A percentile compares a stretch with the other conserved stretches of the same genome.
These are phyloP conservation scores for Magnolia sinica DNA, from an alignment of 164 flowering plant species.

Conservation along the genomic window DNA sequence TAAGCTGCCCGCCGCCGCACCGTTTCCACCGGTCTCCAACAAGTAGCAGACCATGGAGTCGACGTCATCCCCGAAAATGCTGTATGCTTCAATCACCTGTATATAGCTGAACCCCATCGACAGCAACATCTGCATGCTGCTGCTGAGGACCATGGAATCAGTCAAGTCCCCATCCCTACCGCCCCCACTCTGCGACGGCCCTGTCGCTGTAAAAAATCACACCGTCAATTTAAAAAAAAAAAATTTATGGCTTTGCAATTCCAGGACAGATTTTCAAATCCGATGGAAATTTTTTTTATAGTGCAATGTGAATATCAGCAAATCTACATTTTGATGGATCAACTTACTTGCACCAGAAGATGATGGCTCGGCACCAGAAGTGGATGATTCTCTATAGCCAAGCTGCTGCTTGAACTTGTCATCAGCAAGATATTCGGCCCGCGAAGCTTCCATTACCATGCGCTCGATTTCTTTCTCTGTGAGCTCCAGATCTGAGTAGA, in stretches of 20 bases:
- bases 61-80: conserved; percentile 91
- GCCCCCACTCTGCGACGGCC: conserved; percentile 49
- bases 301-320: conserved; percentile 20
- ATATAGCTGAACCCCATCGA: conserved; percentile 96
- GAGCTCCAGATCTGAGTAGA: conserved; percentile 95
- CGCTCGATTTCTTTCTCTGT: conserved; percentile 99
- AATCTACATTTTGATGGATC: no score
- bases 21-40: conserved; percentile 63
- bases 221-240: neutral
- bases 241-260: neutral
- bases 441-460: conserved; percentile 97
- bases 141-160: conserved; percentile 45
- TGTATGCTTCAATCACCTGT: conserved; percentile 87
- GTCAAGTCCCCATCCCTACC: conserved; percentile 22
- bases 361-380: conserved; percentile 90
- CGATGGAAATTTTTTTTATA: neutral
- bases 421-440: conserved; percentile 78
- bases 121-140: conserved; percentile 62
- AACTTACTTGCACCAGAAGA: conserved; percentile 84
- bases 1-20: conserved; percentile 18
- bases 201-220: conserved; percentile 22
- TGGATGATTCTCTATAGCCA: conserved; percentile 60
- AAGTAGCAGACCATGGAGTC: conserved; percentile 91
- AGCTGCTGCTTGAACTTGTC: conserved; percentile 60
- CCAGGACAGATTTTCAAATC: neutral